Conservation (phyloP, 1,139 yeast species). For the Suhomyces choctaworum region DNA sequence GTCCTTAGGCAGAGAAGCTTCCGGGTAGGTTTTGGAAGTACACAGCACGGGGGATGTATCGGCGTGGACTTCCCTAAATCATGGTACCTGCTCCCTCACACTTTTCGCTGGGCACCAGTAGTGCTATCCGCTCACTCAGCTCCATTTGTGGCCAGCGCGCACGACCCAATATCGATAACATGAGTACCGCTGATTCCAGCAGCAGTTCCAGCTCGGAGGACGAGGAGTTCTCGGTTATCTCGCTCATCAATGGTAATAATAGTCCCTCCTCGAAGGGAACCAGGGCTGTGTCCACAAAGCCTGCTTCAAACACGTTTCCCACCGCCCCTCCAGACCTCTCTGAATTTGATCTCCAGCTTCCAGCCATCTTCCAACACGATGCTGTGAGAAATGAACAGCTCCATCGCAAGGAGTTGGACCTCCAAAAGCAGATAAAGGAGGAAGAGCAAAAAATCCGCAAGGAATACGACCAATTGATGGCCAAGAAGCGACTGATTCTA, state of each 20-base stretch:
- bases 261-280: constrained; percentile 1
- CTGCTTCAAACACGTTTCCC: neutral
- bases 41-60: no score
- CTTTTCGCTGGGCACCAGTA: no score
- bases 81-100: no score
- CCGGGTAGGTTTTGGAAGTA: no score
- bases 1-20: no score
- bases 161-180: constrained; percentile 5
- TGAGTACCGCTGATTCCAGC: neutral
- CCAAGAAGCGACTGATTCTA: constrained; percentile 16
- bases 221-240: constrained; percentile 10
- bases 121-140: no score
- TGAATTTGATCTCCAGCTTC: constrained; percentile 25
- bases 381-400: constrained; percentile 28
- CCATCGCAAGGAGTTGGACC: constrained; percentile 18
- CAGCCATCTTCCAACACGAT: constrained; percentile 28
- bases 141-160: no score
- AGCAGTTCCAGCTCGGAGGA: constrained; percentile 10
- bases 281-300: neutral
- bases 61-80: no score
- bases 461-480: constrained; percentile 17
- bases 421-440: constrained; percentile 19
- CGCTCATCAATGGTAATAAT: constrained; percentile 4
- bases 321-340: constrained; percentile 11
- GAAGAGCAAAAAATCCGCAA: constrained; percentile 16